Conservation (phyloP, 768 basidiomycete species). For the Lentinula raphanica region DNA sequence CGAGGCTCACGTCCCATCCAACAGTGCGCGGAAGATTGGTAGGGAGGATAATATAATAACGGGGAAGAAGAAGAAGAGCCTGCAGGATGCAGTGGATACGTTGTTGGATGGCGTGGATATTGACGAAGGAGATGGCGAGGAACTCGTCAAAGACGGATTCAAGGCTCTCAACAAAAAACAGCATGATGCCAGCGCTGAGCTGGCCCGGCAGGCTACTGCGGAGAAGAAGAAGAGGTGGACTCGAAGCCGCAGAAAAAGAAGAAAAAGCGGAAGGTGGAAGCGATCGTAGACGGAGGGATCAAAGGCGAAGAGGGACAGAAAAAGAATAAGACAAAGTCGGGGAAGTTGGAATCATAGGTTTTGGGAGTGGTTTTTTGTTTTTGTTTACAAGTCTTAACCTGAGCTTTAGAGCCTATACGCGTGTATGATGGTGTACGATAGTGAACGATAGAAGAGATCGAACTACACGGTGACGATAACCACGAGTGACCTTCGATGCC, state of each 20-base stretch:
- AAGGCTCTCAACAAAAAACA: conserved; percentile 16
- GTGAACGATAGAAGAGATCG: too few relatives aligned
- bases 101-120: not conserved
- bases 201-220: conserved; percentile 12
- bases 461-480: too few relatives aligned
- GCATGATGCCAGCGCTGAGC: not conserved
- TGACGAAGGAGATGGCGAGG: conserved; percentile 9
- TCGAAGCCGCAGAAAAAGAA: conserved; percentile 18
- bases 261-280: conserved; percentile 21
- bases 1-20: conserved; percentile 43
- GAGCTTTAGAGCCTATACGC: too few relatives aligned
- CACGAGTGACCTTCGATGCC: too few relatives aligned
- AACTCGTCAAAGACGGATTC: conserved; percentile 8
- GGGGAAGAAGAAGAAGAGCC: conserved; percentile 8
- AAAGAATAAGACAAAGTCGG: conserved; percentile 16
- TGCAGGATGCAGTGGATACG: conserved; percentile 9
- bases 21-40: conserved; percentile 7
- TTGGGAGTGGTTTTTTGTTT: too few relatives aligned
- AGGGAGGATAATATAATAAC: not conserved
- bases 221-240: conserved; percentile 22
- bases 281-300: conserved; percentile 8
- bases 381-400: too few relatives aligned
- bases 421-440: too few relatives aligned
- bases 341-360: not conserved
- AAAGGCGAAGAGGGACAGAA: conserved; percentile 4